phyloP scores from a whole-genome alignment of 345 rosid species.

The Pugionium cornutum region DNA sequence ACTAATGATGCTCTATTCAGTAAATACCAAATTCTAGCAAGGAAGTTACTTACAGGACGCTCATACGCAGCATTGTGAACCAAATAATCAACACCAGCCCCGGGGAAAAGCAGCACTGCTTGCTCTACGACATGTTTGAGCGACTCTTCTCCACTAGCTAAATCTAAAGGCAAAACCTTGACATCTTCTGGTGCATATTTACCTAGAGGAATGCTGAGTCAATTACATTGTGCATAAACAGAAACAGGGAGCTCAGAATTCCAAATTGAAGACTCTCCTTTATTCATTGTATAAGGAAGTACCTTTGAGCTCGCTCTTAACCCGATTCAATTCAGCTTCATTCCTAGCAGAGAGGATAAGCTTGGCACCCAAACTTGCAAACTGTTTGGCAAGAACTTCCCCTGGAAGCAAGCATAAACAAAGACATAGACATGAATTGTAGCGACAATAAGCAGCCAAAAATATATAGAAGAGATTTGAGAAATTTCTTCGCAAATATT shows the following conservation, averaged over 20 bases:
- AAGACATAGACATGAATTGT: neutral
- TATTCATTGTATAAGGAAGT: slow-evolving; percentile 8
- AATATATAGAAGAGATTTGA: no score
- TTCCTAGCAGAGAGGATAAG: slow-evolving; percentile 89
- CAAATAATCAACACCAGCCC: slow-evolving; percentile 77
- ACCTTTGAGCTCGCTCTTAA: slow-evolving; percentile 74
- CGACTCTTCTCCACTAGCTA: slow-evolving; percentile 73
- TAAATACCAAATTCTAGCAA: slow-evolving; percentile 2
- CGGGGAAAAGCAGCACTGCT: slow-evolving; percentile 69
- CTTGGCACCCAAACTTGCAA: slow-evolving; percentile 84
- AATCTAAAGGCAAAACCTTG: slow-evolving; percentile 77
- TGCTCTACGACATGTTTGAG: slow-evolving; percentile 69
- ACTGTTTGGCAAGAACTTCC: slow-evolving; percentile 79
- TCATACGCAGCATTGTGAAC: slow-evolving; percentile 92
- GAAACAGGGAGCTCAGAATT: neutral
- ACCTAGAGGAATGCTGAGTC: slow-evolving; percentile 48
- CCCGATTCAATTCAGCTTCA: slow-evolving; percentile 73
- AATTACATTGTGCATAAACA: neutral
- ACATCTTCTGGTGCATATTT: slow-evolving; percentile 73
- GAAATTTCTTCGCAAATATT: no score
- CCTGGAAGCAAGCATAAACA: slow-evolving; percentile 48
- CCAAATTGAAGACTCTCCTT: neutral
- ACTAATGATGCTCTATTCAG: neutral
- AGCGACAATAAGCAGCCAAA: neutral
- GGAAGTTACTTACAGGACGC: slow-evolving; percentile 69